Conservation (phyloP, 2,329 filamentous ascomycete species). For the Aspergillus novofumigatus region DNA sequence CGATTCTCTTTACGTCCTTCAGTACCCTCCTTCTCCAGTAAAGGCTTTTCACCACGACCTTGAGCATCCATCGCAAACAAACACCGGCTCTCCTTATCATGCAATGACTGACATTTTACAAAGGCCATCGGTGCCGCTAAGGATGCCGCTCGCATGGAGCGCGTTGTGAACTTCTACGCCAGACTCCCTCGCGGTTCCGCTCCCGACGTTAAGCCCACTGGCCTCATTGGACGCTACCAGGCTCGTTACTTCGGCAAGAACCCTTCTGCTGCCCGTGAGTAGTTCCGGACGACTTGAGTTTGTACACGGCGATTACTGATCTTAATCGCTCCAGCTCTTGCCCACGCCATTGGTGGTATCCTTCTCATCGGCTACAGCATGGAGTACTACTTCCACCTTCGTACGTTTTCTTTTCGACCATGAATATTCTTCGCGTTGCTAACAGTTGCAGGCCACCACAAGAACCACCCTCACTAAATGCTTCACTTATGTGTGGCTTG, state of each 20-base stretch:
- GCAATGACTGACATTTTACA: conserved; percentile 32
- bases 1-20: conserved; percentile 8
- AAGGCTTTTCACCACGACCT: conserved; percentile 22
- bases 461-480: conserved; percentile 97
- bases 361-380: conserved; percentile 85
- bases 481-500: conserved; percentile 14
- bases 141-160: conserved; percentile 96
- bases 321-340: conserved; percentile 60
- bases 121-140: conserved; percentile 92
- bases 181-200: conserved; percentile 91
- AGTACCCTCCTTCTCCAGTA: conserved; percentile 15
- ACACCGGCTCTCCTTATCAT: conserved; percentile 1
- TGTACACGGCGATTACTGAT: background rate
- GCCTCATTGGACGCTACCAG: conserved; percentile 84
- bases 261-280: conserved; percentile 79
- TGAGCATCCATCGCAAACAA: conserved; percentile 5
- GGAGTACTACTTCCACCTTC: conserved; percentile 99
- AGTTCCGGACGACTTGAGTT: background rate
- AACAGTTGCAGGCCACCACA: conserved; percentile 78
- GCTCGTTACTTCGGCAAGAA: conserved; percentile 91
- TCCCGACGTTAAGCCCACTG: conserved; percentile 75
- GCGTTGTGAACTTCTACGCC: conserved; percentile 98
- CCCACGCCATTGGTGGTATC: conserved; percentile 77
- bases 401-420: conserved; percentile 56
- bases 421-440: conserved; percentile 1